Evolutionary conservation across 108 stramenopile species (phyloP).

Genomic region (Parmales sp.): DNA sequence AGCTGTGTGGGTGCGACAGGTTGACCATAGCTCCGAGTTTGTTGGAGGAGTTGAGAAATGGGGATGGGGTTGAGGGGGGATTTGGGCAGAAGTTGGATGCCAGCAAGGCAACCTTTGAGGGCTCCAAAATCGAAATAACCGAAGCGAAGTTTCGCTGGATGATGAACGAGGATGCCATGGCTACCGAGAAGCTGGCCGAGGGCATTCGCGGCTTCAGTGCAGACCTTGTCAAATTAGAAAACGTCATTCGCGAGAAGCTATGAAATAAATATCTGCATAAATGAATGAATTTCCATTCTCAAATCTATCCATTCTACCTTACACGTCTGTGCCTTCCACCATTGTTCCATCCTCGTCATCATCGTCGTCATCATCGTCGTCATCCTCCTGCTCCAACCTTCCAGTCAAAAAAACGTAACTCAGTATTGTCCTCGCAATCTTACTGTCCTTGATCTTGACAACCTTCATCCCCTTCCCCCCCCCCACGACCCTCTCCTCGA

Average conservation of each 20-base stretch:
- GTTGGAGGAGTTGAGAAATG: conserved; percentile 50
- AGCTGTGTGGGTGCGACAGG: conserved; percentile 76
- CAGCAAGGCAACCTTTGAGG: conserved; percentile 45
- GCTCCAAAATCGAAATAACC: conserved; percentile 61
- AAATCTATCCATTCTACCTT: no score
- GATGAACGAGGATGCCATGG: conserved; percentile 96
- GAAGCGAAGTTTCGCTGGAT: conserved; percentile 88
- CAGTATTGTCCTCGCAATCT: no score
- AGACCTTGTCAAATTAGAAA: conserved; percentile 88
- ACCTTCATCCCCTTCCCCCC: no score
- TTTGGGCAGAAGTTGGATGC: conserved; percentile 56
- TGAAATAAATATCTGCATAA: no score
- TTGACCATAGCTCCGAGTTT: conserved; percentile 71
- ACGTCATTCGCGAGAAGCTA: conserved; percentile 68
- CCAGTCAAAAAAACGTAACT: no score
- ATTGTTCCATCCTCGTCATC: no score
- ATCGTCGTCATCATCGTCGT: no score
- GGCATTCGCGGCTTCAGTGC: conserved; percentile 89
- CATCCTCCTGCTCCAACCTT: no score
- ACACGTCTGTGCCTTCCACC: no score
- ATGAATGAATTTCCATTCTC: no score
- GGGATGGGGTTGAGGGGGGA: conserved; percentile 31
- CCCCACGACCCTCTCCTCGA: no score
- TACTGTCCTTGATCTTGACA: no score
- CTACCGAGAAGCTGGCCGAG: conserved; percentile 94